Evolutionary conservation across 1,284 basidiomycete species (phyloP).

Genomic region (Tranzscheliella williamsii): DNA sequence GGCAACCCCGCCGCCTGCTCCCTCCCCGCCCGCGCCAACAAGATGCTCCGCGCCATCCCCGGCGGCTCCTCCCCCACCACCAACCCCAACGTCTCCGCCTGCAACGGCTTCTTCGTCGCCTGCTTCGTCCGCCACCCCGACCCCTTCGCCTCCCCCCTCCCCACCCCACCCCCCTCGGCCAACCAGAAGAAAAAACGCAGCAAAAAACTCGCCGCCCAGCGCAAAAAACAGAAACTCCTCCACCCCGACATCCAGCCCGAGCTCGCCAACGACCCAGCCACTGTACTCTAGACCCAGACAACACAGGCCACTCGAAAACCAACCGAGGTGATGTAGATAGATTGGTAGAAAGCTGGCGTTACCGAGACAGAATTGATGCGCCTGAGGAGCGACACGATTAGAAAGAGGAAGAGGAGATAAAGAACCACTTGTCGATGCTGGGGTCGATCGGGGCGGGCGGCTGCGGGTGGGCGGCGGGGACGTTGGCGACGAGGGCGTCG

Average conservation of each 20-base stretch:
- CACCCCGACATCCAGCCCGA: no score
- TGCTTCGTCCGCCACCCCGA: constrained; percentile 33
- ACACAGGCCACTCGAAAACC: no score
- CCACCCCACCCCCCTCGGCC: constrained; percentile 4
- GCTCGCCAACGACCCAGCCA: no score
- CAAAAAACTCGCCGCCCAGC: constrained; percentile 2
- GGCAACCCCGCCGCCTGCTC: constrained; percentile 32
- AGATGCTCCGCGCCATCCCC: constrained; percentile 40
- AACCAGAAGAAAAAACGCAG: constrained; percentile 32
- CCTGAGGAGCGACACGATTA: no score
- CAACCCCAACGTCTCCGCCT: constrained; percentile 30
- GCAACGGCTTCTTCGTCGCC: constrained; percentile 55
- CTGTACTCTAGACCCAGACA: no score
- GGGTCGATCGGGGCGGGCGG: constrained; percentile 59
- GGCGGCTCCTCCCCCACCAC: constrained; percentile 21
- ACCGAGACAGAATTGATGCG: no score
- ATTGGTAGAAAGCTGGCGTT: no score
- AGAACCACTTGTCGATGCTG: constrained; percentile 62
- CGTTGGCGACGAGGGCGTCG: constrained; percentile 70
- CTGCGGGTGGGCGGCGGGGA: constrained; percentile 74
- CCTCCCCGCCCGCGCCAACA: constrained; percentile 11
- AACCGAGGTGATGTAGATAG: no score
- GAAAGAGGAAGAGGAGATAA: constrained; percentile 43
- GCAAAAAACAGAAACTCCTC: constrained; percentile 26
- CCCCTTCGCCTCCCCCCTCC: background rate